These are phyloP conservation scores for Blastobotrys terrestris DNA, from an alignment of 805 yeast species.

Conservation along the genomic window DNA sequence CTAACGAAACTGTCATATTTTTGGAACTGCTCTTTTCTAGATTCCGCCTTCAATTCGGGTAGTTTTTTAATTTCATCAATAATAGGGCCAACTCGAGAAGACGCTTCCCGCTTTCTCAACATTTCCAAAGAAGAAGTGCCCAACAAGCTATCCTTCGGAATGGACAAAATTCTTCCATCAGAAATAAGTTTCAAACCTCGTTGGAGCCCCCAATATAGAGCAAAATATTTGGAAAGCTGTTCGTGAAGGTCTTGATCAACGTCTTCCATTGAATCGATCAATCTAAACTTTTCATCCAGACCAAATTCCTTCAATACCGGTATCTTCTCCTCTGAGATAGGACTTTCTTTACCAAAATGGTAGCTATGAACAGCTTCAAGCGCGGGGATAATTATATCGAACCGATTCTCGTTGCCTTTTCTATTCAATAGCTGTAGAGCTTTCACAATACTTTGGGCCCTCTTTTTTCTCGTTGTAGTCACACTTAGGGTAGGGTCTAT, in stretches of 20 bases:
- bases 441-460: not conserved
- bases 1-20: conserved; percentile 15
- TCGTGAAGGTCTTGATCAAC: not conserved
- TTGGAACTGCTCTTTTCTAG: conserved; percentile 5
- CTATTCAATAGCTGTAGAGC: not conserved
- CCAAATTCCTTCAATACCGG: not conserved
- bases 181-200: not conserved
- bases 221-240: not conserved
- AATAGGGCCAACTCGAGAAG: conserved; percentile 14
- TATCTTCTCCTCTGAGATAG: not conserved
- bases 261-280: not conserved
- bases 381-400: not conserved
- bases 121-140: not conserved
- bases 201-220: not conserved
- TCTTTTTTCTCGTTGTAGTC: not conserved
- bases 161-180: not conserved
- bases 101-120: conserved; percentile 23
- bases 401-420: not conserved
- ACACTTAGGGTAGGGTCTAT: not conserved
- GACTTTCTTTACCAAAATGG: conserved; percentile 2
- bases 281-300: not conserved
- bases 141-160: not conserved
- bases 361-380: conserved; percentile 1
- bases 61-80: conserved; percentile 7
- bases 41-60: conserved; percentile 1